Base-by-base conservation (phyloP, 768 basidiomycete species). In the Panaeolus papilionaceus region DNA sequence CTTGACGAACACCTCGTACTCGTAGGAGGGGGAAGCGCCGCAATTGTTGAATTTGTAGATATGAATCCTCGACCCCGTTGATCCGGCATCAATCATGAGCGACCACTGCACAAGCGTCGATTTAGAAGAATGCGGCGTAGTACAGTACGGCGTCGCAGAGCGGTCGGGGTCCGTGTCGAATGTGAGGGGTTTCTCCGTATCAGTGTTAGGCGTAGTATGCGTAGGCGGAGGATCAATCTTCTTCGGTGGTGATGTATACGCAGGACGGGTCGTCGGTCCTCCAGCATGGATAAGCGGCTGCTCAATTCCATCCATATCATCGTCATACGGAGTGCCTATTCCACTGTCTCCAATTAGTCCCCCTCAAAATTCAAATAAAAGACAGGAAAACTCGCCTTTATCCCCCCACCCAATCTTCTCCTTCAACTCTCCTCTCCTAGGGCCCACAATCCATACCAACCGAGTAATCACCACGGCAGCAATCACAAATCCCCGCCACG, bases 41-140 rank as follows among this genome's bases (percentile, higher is more conserved):
- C 95, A 96, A 82, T 95, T 90, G 85, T 97, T 86, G 88, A 99
- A 98, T 76, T 98, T 99, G 90, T 99, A 99, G 38, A 99, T 86
- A 84, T 99, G 98, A 74, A 99, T 96, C 18, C 98, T 89, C 0
- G 96, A 98, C 20, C 97, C 98, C 0, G 96, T 98, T 18, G 96
- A 98, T 26, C 98, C 98, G 0, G 98, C 97, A 78, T 99, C 98
- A 80, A 99, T 93, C 90, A 98, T 98, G 73, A 99, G 86, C 0
- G 95, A 96, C 78, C 93, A 99, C 76, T 95, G 94, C 12, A 97
- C 91, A 66, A 97, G 82, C 84, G 62, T 82, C 74, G 47, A 42
- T 33, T 62, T 62, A 63, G 72, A 93, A 77, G 0, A 85, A 76
- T 88, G 78, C 0, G 94, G 87, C 0, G 77, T 65, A 0, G 84